Evolutionary conservation across 768 basidiomycete species (phyloP).

Genomic region (Macrocybe gigantea): DNA sequence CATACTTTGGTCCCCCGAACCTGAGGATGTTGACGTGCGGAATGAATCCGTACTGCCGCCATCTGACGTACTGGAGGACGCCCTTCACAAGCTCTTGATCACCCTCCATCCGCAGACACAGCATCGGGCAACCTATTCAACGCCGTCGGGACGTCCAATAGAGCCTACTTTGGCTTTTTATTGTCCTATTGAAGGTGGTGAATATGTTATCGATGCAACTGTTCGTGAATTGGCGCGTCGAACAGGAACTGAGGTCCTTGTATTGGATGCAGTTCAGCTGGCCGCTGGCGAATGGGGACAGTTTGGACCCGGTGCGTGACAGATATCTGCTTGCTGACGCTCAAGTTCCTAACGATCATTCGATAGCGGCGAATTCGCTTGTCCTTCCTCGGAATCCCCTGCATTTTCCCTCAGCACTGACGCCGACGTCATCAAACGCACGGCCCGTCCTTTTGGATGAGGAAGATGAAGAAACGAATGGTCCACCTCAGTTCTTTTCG

Average conservation of each 20-base stretch:
- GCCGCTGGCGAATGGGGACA: conserved; percentile 86
- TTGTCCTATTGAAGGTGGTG: conserved; percentile 82
- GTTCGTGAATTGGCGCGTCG: conserved; percentile 71
- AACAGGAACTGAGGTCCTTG: conserved; percentile 74
- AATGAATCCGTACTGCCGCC: conserved; percentile 49
- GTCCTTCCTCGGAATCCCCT: conserved; percentile 72
- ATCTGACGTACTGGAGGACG: conserved; percentile 70
- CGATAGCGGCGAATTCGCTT: conserved; percentile 60
- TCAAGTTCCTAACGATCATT: conserved; percentile 1
- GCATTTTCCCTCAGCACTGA: conserved; percentile 45
- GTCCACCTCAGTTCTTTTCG: conserved; percentile 20
- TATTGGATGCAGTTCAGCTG: conserved; percentile 78
- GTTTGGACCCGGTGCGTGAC: conserved; percentile 66
- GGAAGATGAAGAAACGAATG: conserved; percentile 33
- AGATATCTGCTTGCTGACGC: neutral
- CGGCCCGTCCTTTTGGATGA: conserved; percentile 35
- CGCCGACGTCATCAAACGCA: conserved; percentile 16
- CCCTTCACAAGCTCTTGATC: conserved; percentile 68
- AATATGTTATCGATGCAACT: conserved; percentile 75
- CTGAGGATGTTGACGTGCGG: conserved; percentile 25
- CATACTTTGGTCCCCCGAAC: conserved; percentile 60
- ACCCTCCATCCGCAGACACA: conserved; percentile 80
- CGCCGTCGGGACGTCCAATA: conserved; percentile 44
- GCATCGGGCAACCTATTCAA: conserved; percentile 58
- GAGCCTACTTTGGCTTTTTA: conserved; percentile 86